Percentiles rank a stretch among this genome's conserved stretches.
phyloP scores from a whole-genome alignment of 768 basidiomycete species.

The Amanita pallidorosea region DNA sequence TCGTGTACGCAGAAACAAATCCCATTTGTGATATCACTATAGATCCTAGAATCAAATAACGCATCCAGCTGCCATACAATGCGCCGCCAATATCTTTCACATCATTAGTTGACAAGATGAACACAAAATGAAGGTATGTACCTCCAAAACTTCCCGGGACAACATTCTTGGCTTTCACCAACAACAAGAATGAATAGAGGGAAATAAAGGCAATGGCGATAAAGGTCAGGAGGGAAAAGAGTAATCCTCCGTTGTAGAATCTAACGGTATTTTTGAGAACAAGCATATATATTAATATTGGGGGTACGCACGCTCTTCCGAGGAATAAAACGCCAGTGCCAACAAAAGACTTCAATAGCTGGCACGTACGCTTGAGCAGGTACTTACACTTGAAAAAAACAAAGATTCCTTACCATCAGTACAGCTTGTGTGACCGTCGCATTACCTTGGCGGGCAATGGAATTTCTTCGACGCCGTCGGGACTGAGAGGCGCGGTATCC shows the following conservation, averaged over 20 bases:
- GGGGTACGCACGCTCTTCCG: conserved; percentile 70
- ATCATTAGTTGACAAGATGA: not conserved
- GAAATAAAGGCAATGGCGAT: conserved; percentile 78
- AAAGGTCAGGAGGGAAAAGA: conserved; percentile 78
- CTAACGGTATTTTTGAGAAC: conserved; percentile 24
- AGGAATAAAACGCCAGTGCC: conserved; percentile 95
- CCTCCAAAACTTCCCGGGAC: conserved; percentile 93
- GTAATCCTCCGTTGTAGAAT: conserved; percentile 90
- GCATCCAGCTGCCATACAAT: conserved; percentile 90
- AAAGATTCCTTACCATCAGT: conserved; percentile 66
- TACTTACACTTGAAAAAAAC: not conserved
- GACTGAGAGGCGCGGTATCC: conserved; percentile 18
- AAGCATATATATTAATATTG: not conserved
- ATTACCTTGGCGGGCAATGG: conserved; percentile 63
- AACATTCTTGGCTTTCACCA: conserved; percentile 78
- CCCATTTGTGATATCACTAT: conserved; percentile 87
- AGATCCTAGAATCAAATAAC: conserved; percentile 76
- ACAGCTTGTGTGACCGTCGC: conserved; percentile 88
- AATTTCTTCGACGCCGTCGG: conserved; percentile 38
- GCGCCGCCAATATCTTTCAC: conserved; percentile 80
- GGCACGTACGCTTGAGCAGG: not conserved
- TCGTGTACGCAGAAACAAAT: conserved; percentile 85
- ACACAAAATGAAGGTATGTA: conserved; percentile 15
- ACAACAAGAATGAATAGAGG: conserved; percentile 85
- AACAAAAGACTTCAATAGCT: conserved; percentile 90